Evolutionary conservation across 2,329 filamentous ascomycete species (phyloP).

Genomic region (Thelonectria rubi): DNA sequence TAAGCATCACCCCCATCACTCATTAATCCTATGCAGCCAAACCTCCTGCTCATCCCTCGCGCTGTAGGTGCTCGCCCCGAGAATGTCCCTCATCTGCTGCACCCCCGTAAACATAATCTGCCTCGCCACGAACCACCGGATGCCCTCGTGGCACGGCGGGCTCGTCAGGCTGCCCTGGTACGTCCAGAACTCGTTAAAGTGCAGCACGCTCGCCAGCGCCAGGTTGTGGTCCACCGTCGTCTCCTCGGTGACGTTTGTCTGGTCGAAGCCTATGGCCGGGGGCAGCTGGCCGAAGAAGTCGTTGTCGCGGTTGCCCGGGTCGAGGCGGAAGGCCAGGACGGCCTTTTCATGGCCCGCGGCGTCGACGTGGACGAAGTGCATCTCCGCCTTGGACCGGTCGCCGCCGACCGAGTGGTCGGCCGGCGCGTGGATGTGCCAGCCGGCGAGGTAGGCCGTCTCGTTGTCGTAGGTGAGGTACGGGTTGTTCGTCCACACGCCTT

Average conservation of each 20-base stretch:
- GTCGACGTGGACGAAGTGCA: slow-evolving; percentile 34
- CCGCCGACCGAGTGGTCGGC: slow-evolving; percentile 34
- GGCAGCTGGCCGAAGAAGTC: slow-evolving; percentile 27
- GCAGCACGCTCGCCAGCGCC: slow-evolving; percentile 23
- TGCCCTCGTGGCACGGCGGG: slow-evolving; percentile 30
- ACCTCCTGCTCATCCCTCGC: slow-evolving; percentile 32
- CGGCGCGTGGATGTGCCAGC: slow-evolving; percentile 35
- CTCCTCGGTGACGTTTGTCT: neutral
- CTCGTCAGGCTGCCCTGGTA: slow-evolving; percentile 36
- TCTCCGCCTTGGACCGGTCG: slow-evolving; percentile 33
- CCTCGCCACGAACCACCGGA: slow-evolving; percentile 29
- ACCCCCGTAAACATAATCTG: slow-evolving; percentile 34
- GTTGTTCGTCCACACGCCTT: slow-evolving; percentile 20
- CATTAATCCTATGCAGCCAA: slow-evolving; percentile 33
- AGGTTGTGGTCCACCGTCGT: slow-evolving; percentile 16
- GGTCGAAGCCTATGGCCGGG: slow-evolving; percentile 28
- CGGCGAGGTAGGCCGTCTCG: slow-evolving; percentile 32
- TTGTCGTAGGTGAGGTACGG: slow-evolving; percentile 33
- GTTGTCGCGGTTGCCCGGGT: slow-evolving; percentile 28
- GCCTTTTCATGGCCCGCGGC: slow-evolving; percentile 27
- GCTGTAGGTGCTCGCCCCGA: slow-evolving; percentile 33
- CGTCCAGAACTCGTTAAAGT: slow-evolving; percentile 36
- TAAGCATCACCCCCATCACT: neutral
- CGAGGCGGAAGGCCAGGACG: slow-evolving; percentile 27
- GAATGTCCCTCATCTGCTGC: slow-evolving; percentile 31